Percentiles rank a stretch among this genome's conserved stretches.
Conservation (phyloP, 768 basidiomycete species). For the Lactarius pseudohatsudake region DNA sequence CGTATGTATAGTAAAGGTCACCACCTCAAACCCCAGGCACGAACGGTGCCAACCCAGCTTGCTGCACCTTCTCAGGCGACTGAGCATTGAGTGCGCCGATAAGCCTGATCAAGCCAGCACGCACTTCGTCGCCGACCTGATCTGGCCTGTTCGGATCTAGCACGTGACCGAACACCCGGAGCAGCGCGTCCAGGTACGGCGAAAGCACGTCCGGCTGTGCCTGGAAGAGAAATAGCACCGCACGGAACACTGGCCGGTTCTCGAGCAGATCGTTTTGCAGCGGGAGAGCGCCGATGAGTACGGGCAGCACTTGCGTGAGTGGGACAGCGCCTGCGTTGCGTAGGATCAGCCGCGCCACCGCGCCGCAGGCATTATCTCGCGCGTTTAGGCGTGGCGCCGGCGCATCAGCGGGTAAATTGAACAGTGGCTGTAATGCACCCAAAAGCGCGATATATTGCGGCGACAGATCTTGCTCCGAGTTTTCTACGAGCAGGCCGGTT, state of each 20-base stretch:
- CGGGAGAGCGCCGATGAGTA: conserved; percentile 80
- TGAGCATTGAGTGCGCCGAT: conserved; percentile 70
- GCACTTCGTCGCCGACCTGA: conserved; percentile 78
- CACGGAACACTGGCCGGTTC: conserved; percentile 85
- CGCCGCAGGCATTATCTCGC: conserved; percentile 95
- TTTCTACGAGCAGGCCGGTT: conserved; percentile 85
- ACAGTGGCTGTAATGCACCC: conserved; percentile 75
- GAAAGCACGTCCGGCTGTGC: conserved; percentile 67
- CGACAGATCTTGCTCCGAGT: conserved; percentile 78
- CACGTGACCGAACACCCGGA: conserved; percentile 78
- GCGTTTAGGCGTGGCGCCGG: conserved; percentile 74
- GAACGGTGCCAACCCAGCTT: conserved; percentile 64
- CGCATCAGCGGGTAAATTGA: conserved; percentile 62
- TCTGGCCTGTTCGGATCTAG: conserved; percentile 73
- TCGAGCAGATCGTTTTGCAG: conserved; percentile 87
- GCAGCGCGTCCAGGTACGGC: conserved; percentile 74
- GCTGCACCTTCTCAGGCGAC: conserved; percentile 76
- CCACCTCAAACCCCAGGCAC: conserved; percentile 45
- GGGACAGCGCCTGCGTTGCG: conserved; percentile 79
- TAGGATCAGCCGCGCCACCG: conserved; percentile 83
- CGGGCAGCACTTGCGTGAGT: conserved; percentile 86
- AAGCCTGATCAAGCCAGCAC: conserved; percentile 72
- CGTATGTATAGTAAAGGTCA: background rate
- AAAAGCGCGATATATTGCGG: conserved; percentile 80
- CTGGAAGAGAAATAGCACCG: conserved; percentile 85